phyloP scores from a whole-genome alignment of 1,139 yeast species.

The Protomyces pachydermus region DNA sequence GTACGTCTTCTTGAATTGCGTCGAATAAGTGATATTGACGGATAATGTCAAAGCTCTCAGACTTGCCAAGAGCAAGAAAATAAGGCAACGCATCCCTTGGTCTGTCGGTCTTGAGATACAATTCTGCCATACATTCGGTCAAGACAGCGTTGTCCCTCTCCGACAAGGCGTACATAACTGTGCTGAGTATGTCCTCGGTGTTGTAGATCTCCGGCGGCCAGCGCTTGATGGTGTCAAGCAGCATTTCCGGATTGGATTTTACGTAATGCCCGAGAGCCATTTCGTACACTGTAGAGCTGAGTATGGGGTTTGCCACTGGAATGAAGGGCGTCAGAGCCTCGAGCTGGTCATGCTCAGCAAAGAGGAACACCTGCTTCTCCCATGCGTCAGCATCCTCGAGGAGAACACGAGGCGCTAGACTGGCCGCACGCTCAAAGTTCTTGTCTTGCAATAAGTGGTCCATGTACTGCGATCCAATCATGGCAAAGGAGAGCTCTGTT shows the following conservation, averaged over 20 bases:
- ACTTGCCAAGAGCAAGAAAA: slow-evolving; percentile 25
- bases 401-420: slow-evolving; percentile 48
- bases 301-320: slow-evolving; percentile 42
- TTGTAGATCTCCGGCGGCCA: slow-evolving; percentile 65
- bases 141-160: slow-evolving; percentile 37
- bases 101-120: slow-evolving; percentile 42
- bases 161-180: slow-evolving; percentile 47
- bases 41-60: slow-evolving; percentile 26
- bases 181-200: slow-evolving; percentile 44
- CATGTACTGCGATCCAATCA: slow-evolving; percentile 59
- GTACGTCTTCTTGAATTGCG: slow-evolving; percentile 24
- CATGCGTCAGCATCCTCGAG: slow-evolving; percentile 47
- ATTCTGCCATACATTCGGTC: slow-evolving; percentile 51
- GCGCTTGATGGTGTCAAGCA: slow-evolving; percentile 44
- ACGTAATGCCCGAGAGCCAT: slow-evolving; percentile 52
- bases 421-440: slow-evolving; percentile 56
- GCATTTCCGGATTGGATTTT: slow-evolving; percentile 39
- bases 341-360: slow-evolving; percentile 50
- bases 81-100: slow-evolving; percentile 28
- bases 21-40: slow-evolving; percentile 27
- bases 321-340: slow-evolving; percentile 49
- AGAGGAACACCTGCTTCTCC: slow-evolving; percentile 60
- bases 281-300: slow-evolving; percentile 47
- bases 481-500: slow-evolving; percentile 46
- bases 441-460: slow-evolving; percentile 50